Evolutionary conservation across 208 protist species (phyloP).

Genomic region (Borovskyia barvae): DNA sequence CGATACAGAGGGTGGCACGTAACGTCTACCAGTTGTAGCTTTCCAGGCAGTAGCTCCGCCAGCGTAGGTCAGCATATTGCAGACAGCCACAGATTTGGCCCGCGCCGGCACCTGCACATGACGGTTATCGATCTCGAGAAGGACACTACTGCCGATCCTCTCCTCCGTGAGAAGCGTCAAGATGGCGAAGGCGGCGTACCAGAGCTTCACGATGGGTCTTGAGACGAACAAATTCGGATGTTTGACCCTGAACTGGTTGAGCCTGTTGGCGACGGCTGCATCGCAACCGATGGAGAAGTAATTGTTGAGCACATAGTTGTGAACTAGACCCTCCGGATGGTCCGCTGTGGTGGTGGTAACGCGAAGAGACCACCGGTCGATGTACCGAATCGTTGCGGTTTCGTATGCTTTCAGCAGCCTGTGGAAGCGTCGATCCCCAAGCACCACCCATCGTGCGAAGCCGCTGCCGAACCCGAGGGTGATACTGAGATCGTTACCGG

Average conservation of each 20-base stretch:
- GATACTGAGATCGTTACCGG: constrained; percentile 64
- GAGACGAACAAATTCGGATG: constrained; percentile 39
- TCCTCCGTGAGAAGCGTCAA: constrained; percentile 31
- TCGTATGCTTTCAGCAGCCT: constrained; percentile 22
- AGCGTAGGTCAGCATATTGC: constrained; percentile 60
- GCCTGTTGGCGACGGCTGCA: constrained; percentile 34
- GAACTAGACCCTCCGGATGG: neutral
- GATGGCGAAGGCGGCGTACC: constrained; percentile 56
- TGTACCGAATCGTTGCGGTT: constrained; percentile 17
- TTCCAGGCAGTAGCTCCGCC: constrained; percentile 54
- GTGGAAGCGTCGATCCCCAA: constrained; percentile 34
- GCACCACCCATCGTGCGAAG: constrained; percentile 42
- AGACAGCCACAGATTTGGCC: constrained; percentile 53
- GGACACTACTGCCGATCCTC: constrained; percentile 6
- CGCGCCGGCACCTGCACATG: constrained; percentile 24
- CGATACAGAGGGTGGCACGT: constrained; percentile 24
- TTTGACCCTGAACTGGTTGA: constrained; percentile 35
- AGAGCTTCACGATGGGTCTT: constrained; percentile 52
- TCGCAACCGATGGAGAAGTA: constrained; percentile 77
- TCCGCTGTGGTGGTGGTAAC: constrained; percentile 12
- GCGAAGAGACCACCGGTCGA: constrained; percentile 41
- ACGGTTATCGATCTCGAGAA: constrained; percentile 33
- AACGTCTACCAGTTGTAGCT: constrained; percentile 8
- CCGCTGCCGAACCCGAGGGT: constrained; percentile 63
- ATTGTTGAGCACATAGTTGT: constrained; percentile 47